Percentiles rank a stretch among this genome's conserved stretches.
Conservation (phyloP, 163 green algal species). For the Coccomyxa subellipsoidea region DNA sequence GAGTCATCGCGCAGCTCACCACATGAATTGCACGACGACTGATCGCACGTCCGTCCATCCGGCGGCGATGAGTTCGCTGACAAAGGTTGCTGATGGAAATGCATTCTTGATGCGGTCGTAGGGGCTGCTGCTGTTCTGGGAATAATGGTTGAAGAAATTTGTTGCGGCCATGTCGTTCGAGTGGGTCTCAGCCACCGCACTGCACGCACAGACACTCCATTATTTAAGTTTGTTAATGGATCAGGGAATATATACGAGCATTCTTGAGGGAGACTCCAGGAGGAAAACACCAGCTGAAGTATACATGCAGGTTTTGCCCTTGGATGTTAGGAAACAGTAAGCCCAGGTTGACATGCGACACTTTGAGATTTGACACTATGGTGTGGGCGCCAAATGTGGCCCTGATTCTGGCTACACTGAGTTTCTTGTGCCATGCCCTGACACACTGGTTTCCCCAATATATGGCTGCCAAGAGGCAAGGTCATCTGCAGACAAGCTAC, state of each 20-base stretch:
- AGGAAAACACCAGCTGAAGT: no score
- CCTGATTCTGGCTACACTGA: no score
- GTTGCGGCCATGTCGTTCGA: not conserved
- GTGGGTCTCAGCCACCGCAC: not conserved
- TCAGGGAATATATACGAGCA: not conserved
- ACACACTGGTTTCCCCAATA: no score
- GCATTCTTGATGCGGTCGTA: not conserved
- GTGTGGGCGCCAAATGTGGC: no score
- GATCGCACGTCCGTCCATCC: not conserved
- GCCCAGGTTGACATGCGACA: no score
- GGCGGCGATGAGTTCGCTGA: not conserved
- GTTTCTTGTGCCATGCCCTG: no score
- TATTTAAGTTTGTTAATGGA: not conserved
- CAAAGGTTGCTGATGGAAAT: not conserved
- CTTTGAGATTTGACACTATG: no score
- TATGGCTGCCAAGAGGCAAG: no score
- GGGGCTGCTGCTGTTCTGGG: conserved; percentile 5
- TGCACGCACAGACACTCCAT: not conserved
- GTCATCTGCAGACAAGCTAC: not conserved
- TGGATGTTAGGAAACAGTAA: no score
- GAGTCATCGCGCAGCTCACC: not conserved
- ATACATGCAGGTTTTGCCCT: no score
- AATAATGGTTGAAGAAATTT: conserved; percentile 12
- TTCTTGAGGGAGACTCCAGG: not conserved
- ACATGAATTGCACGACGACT: conserved; percentile 6